Evolutionary conservation across 306 rosid genomes (phyloP), one percentile per base, ranked within the genome.

Genomic region (Quercus agrifolia): DNA sequence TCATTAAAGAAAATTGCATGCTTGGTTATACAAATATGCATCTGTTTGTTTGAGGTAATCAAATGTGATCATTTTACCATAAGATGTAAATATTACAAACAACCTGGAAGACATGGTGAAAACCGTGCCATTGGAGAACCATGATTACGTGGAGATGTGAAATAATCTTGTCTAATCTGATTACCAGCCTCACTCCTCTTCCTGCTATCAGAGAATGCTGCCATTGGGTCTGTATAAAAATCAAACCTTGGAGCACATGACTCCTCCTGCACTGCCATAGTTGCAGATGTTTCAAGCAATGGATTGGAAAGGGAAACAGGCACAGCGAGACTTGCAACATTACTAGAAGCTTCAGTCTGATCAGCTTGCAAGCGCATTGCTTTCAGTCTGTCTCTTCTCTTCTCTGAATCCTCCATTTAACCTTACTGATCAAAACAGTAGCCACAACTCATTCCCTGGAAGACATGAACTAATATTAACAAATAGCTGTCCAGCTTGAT

Each of bases 181-280:
- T 70, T 68, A 66, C 28, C 67, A 23, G 46, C 46, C 64, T 56
- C 85, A 75, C 77, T 64, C 81, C 82, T 83, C 76, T 75, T 86
- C 83, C 70, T 91, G 80, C 81, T 83, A 12, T 89, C 74, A 77
- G 92, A 86, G 87, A 92, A 95, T 55, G 98, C 97, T 33, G 92
- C 61, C 99, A 92, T 90, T 10, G 98, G 98, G 74, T 95, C 95
- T 2, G 99, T 92, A 82, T 95, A 95, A 70, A 74, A 92, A 77
- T 89, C 97, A 85, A 95, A 95, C 85, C 99, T 86, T 14, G 90
- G 88, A 63, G 93, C 72, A 76, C 77, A n/a, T 21, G 88, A 75
- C 70, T 58, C 88, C 78, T 76, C 72, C 15, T 28, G 72, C 55
- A 52, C 59, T 13, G 31, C 75, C 49, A 35, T 52, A 63, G 84